Conservation (phyloP, 2,329 filamentous ascomycete species). For the Chlorencoelia australis region DNA sequence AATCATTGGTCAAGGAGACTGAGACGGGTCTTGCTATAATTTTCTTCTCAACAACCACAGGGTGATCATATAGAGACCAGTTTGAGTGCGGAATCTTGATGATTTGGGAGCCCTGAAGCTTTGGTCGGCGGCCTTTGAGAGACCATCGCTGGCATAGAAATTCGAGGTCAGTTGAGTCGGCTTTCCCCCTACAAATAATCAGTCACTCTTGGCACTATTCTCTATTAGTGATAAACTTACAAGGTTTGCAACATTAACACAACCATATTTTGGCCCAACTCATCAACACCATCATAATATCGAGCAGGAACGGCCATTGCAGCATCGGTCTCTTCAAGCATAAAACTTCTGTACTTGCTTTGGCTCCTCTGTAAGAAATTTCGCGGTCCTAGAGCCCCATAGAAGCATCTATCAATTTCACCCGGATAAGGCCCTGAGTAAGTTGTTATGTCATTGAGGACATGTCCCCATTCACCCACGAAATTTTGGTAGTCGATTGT, state of each 20-base stretch:
- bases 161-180: neutral
- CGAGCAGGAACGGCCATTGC: neutral
- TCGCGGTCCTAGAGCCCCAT: neutral
- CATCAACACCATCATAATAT: neutral
- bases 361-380: neutral
- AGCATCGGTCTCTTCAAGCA: neutral
- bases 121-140: neutral
- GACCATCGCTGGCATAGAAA: slow-evolving; percentile 2
- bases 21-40: neutral
- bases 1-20: neutral
- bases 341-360: slow-evolving; percentile 1
- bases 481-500: neutral
- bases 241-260: slow-evolving; percentile 1
- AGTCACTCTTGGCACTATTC: neutral
- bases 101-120: neutral
- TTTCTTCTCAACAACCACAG: neutral
- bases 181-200: neutral
- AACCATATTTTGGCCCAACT: neutral
- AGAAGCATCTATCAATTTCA: slow-evolving; percentile 1
- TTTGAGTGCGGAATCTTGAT: neutral
- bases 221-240: neutral
- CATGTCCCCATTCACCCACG: slow-evolving; percentile 1
- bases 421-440: neutral
- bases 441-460: neutral
- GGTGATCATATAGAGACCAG: slow-evolving; percentile 1